Conservation (phyloP, 768 basidiomycete genomes). For the Trametes elegans region DNA sequence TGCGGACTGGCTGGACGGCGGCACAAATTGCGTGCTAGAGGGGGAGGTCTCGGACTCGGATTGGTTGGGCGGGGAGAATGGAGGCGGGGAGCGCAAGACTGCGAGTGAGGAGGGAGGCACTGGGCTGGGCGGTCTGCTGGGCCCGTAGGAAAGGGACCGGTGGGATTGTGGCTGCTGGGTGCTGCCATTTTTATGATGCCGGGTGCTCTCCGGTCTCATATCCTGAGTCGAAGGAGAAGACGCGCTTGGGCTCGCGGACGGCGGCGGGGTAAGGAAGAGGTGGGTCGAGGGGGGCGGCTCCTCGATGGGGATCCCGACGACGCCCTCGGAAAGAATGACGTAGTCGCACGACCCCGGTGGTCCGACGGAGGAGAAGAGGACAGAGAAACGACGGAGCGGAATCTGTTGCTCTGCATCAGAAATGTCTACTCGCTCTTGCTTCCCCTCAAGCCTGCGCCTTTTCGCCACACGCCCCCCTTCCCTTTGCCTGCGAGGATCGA, state of each 20-base stretch:
- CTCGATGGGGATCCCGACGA: slow-evolving; percentile 31
- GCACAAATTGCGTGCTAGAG: neutral
- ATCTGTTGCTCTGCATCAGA: slow-evolving; percentile 34
- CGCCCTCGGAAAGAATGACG: slow-evolving; percentile 61
- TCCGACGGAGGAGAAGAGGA: slow-evolving; percentile 73
- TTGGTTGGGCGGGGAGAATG: neutral
- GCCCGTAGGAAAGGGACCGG: slow-evolving; percentile 4
- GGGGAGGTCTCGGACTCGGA: neutral
- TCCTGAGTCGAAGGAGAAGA: neutral
- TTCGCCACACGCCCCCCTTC: slow-evolving; percentile 27
- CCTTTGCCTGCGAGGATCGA: slow-evolving; percentile 9
- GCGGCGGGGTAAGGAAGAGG: slow-evolving; percentile 3
- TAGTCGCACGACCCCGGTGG: slow-evolving; percentile 68
- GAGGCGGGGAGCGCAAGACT: neutral
- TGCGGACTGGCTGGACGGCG: neutral
- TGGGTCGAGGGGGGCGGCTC: slow-evolving; percentile 7
- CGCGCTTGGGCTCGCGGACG: neutral
- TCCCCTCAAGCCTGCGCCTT: slow-evolving; percentile 27
- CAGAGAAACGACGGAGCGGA: slow-evolving; percentile 66
- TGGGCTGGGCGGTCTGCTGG: neutral
- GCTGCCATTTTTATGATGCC: no score
- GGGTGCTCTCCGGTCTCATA: neutral
- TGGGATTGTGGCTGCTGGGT: neutral
- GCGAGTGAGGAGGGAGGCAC: no score
- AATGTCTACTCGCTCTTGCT: neutral